These are phyloP conservation scores for Pythium insidiosum DNA, from an alignment of 352 stramenopile species.

Conservation along the genomic window DNA sequence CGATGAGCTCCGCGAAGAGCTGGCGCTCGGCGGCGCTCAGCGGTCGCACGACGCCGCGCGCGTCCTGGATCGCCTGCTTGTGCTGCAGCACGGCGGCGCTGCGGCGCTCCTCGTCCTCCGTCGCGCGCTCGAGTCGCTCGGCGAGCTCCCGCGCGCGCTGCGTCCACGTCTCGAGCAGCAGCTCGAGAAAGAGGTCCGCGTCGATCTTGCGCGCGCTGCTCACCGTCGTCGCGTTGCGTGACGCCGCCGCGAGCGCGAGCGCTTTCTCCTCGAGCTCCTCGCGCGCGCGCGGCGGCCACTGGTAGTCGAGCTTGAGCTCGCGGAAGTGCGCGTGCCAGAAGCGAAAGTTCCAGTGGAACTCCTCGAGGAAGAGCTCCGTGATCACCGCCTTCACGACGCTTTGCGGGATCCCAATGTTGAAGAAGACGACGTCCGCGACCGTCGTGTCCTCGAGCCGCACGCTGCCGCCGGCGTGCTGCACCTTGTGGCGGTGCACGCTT, in stretches of 20 bases:
- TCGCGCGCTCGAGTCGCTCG: conserved; percentile 44
- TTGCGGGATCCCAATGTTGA: conserved; percentile 56
- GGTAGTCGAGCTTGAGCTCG: conserved; percentile 43
- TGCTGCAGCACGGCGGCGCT: conserved; percentile 17
- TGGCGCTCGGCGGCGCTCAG: conserved; percentile 22
- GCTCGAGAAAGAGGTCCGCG: conserved; percentile 56
- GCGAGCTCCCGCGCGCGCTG: conserved; percentile 35
- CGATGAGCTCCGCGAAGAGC: conserved; percentile 46
- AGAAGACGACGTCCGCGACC: conserved; percentile 48
- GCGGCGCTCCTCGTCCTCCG: conserved; percentile 38
- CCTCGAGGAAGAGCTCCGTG: conserved; percentile 57
- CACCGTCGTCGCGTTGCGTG: conserved; percentile 33
- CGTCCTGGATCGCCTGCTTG: conserved; percentile 29
- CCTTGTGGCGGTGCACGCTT: conserved; percentile 52
- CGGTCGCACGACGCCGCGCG: conserved; percentile 28
- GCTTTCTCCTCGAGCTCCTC: conserved; percentile 57
- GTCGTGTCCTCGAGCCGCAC: conserved; percentile 7
- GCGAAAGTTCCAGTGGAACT: conserved; percentile 75
- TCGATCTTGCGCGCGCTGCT: conserved; percentile 69
- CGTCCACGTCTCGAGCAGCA: conserved; percentile 59
- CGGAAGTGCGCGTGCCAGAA: conserved; percentile 57
- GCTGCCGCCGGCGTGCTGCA: conserved; percentile 5
- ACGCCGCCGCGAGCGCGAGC: conserved; percentile 10
- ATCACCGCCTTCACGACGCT: conserved; percentile 47
- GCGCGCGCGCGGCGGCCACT: conserved; percentile 37